Evolutionary conservation across 306 rosid genomes (phyloP).

Genomic region (Quercus engelmannii): DNA sequence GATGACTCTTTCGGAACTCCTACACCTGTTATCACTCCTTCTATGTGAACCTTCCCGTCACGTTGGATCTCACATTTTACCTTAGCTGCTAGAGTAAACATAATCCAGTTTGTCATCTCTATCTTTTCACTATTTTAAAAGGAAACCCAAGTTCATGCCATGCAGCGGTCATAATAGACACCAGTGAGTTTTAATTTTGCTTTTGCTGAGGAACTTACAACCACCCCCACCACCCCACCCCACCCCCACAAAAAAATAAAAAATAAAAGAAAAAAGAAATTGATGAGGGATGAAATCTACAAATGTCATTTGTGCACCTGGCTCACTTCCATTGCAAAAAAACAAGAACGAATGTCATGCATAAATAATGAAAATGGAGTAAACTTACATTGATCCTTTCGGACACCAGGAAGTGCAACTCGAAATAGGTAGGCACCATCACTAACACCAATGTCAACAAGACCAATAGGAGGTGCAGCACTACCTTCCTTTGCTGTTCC

Average conservation of each 20-base stretch:
- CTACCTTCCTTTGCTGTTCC: conserved; percentile 52
- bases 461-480: conserved; percentile 43
- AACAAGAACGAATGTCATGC: not conserved
- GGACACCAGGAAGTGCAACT: conserved; percentile 52
- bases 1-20: conserved; percentile 31
- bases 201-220: not conserved
- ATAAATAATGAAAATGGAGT: not conserved
- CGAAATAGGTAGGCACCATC: conserved; percentile 51
- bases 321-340: not conserved
- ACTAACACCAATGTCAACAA: conserved; percentile 52
- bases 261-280: too few species aligned
- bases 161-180: not conserved
- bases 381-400: conserved; percentile 37
- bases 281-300: not conserved
- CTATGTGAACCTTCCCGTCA: conserved; percentile 48
- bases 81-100: conserved; percentile 25
- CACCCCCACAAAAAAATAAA: too few species aligned
- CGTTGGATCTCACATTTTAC: conserved; percentile 42
- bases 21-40: conserved; percentile 45
- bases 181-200: not conserved
- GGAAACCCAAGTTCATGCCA: not conserved
- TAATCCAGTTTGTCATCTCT: not conserved
- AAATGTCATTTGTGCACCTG: not conserved
- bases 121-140: not conserved
- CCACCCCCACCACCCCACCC: too few species aligned